These are phyloP conservation scores for Aspergillus ellipticus DNA, from an alignment of 495 filamentous ascomycete species.

Conservation along the genomic window DNA sequence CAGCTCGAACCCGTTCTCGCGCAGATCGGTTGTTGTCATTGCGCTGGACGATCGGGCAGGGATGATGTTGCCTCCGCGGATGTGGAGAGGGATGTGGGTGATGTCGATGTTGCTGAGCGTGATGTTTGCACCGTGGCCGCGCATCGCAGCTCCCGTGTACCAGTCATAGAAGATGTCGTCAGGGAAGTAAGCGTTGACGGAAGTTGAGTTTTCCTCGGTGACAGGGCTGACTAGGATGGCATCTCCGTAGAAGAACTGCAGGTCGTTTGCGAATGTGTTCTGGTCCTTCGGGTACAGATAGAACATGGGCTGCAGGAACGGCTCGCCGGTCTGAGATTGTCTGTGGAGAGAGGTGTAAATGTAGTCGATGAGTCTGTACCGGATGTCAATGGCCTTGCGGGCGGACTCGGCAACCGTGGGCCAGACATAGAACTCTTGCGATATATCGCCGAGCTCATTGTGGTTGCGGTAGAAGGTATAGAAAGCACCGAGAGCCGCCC, in stretches of 20 bases:
- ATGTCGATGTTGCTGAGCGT: slow-evolving; percentile 52
- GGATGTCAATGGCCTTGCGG: slow-evolving; percentile 66
- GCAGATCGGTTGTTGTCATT: slow-evolving; percentile 67
- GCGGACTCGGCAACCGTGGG: slow-evolving; percentile 60
- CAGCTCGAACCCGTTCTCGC: slow-evolving; percentile 65
- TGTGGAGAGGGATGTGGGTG: slow-evolving; percentile 69
- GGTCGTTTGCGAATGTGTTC: slow-evolving; percentile 55
- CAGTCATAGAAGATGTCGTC: slow-evolving; percentile 76
- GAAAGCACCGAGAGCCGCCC: slow-evolving; percentile 80
- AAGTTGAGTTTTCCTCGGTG: slow-evolving; percentile 56
- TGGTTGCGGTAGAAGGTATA: slow-evolving; percentile 84
- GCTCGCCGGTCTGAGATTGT: slow-evolving; percentile 66
- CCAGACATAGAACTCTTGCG: slow-evolving; percentile 83
- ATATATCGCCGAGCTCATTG: slow-evolving; percentile 44
- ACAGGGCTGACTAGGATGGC: slow-evolving; percentile 73
- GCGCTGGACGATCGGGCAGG: slow-evolving; percentile 59
- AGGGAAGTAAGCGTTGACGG: slow-evolving; percentile 70
- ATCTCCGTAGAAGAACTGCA: slow-evolving; percentile 73
- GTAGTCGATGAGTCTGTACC: slow-evolving; percentile 76
- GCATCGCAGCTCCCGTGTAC: slow-evolving; percentile 56
- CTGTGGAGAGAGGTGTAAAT: slow-evolving; percentile 71
- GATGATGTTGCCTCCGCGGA: slow-evolving; percentile 66
- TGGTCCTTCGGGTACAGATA: slow-evolving; percentile 67
- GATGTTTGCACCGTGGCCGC: slow-evolving; percentile 51
- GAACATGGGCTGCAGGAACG: slow-evolving; percentile 65